A percentile compares a stretch with the other conserved stretches of the same genome.
These are phyloP conservation scores for Vigna radiata DNA, from an alignment of 306 rosid species.

Conservation along the genomic window DNA sequence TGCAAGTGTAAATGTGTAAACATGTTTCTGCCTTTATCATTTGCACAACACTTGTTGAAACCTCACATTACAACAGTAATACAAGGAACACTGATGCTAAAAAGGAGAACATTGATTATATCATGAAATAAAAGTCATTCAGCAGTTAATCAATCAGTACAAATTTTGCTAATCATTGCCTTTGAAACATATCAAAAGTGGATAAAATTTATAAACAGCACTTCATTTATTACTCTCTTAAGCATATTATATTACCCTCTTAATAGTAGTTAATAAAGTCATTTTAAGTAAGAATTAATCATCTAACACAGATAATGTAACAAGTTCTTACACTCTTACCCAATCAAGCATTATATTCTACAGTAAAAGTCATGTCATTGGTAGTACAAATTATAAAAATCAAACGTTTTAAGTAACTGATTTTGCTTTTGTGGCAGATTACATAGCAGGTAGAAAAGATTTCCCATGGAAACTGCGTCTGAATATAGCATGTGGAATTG, in stretches of 20 bases:
- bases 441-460: slow-evolving; percentile 56
- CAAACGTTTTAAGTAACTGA: background rate
- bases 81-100: background rate
- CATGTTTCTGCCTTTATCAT: slow-evolving; percentile 16
- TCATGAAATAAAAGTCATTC: background rate
- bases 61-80: background rate
- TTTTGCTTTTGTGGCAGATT: slow-evolving; percentile 51
- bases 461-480: slow-evolving; percentile 69
- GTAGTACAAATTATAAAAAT: background rate
- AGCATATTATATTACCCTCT: background rate
- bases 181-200: background rate
- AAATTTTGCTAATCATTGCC: background rate
- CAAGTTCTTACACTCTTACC: background rate
- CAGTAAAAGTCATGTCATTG: background rate
- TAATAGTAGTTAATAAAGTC: background rate
- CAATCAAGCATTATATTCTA: background rate
- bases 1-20: background rate
- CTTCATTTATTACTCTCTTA: background rate
- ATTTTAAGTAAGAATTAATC: background rate
- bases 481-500: slow-evolving; percentile 71
- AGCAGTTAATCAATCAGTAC: background rate
- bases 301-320: background rate
- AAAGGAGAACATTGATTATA: background rate
- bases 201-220: background rate
- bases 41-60: background rate